phyloP scores from a whole-genome alignment of 441 rosid genomes.

The Dalechampia spathulata region DNA sequence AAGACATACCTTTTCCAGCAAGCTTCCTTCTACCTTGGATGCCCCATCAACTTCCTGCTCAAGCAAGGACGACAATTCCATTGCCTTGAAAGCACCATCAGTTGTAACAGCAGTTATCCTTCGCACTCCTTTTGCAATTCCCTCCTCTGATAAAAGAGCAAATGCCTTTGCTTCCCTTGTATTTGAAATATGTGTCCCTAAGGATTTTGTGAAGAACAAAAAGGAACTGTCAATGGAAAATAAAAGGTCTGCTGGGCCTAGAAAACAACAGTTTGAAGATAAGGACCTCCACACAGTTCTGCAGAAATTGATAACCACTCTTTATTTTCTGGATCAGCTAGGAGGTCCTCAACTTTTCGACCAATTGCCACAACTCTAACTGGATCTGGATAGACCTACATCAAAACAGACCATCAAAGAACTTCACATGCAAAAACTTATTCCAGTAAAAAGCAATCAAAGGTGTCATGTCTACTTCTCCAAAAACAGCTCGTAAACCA shows the following conservation, averaged over 20 bases:
- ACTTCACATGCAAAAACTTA: not conserved
- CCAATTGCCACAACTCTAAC: constrained; percentile 97
- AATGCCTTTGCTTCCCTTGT: constrained; percentile 91
- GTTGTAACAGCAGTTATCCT: constrained; percentile 90
- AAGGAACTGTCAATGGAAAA: constrained; percentile 12
- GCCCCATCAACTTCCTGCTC: constrained; percentile 68
- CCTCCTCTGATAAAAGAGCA: constrained; percentile 94
- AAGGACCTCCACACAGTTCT: constrained; percentile 92
- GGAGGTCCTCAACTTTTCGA: constrained; percentile 64
- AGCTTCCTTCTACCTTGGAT: constrained; percentile 51
- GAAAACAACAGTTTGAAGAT: constrained; percentile 3
- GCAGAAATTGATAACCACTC: constrained; percentile 71
- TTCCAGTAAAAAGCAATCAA: not conserved
- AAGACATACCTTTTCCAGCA: constrained; percentile 69
- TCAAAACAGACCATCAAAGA: constrained; percentile 2
- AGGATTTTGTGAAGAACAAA: not conserved
- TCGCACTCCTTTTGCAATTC: constrained; percentile 87
- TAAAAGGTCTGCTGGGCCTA: constrained; percentile 3
- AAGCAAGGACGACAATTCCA: constrained; percentile 50
- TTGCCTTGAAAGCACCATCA: constrained; percentile 66
- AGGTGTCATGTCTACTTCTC: constrained; percentile 59
- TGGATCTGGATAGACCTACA: constrained; percentile 93
- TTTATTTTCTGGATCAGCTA: constrained; percentile 74
- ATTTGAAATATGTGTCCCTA: constrained; percentile 52
- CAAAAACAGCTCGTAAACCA: constrained; percentile 92